These are phyloP conservation scores for Geranium incanum DNA, from an alignment of 441 rosid genomes.

Conservation along the genomic window DNA sequence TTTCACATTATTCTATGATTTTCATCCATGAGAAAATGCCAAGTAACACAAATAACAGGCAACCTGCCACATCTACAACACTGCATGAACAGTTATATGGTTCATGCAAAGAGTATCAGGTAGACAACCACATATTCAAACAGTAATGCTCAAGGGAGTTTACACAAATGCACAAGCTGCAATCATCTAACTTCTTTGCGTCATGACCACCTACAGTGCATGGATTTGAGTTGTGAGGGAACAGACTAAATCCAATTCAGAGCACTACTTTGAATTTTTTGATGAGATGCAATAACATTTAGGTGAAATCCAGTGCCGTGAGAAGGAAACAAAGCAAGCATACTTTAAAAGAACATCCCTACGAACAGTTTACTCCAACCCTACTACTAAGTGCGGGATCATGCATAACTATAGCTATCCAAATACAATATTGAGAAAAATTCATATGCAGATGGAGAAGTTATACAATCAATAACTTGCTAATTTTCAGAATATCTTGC, in stretches of 20 bases:
- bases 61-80: neutral
- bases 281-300: no score
- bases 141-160: neutral
- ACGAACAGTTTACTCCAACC: neutral
- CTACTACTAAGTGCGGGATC: neutral
- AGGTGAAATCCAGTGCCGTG: neutral
- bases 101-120: neutral
- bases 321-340: constrained; percentile 1
- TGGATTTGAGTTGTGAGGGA: neutral
- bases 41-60: neutral
- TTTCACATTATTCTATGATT: neutral
- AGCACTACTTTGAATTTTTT: neutral
- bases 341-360: neutral
- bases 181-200: neutral
- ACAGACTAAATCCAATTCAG: neutral
- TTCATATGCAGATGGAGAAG: neutral
- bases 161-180: neutral
- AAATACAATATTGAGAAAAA: neutral
- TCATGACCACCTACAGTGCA: neutral
- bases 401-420: neutral
- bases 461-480: neutral
- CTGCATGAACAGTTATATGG: neutral
- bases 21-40: neutral
- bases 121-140: neutral
- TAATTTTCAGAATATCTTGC: neutral